Evolutionary conservation across 352 stramenopile genomes (phyloP), one percentile per base, ranked within the genome.

Genomic region (Phytophthora citricola): DNA sequence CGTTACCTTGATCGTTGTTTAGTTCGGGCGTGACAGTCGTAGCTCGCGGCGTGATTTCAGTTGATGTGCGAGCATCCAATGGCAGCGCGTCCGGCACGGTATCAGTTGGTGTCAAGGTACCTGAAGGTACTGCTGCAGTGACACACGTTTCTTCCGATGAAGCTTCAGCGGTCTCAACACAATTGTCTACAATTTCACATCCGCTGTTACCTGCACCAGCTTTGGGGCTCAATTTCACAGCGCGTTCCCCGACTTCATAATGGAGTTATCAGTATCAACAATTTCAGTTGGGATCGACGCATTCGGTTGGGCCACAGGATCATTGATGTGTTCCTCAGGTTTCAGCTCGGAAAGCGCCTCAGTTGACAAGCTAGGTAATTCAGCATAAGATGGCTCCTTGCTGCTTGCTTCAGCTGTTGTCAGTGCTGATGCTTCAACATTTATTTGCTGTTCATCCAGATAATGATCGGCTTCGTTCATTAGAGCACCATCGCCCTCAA

Each of bases 401-500:
- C 34, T 36, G 41, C 12, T 36, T 34, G 20, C 7, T 46, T 10
- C 39, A 20, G 44, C 4, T 7, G 6, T 24, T 10, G 22, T 12
- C 5, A 38, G 11, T 40, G 1, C 22, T 40, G 39, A 6, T 12
- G 44, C 9, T 17, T 61, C 36, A 14, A 8, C 15, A 40, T 10
- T 22, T 22, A 12, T 34, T 39, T 49, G 43, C 12, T 27, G 43
- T n/a, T 72, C 50, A 22, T 63, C 36, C 17, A 12, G 12, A 32
- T 4, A 3, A 55, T 31, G 22, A 22, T 65, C 32, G n/a, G 8
- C 31, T 29, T 53, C 34, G 32, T 11, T 60, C 31, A 63, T 40
- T 26, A 46, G 0, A n/a, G 39, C 58, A 46, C 41, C 12, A 38
- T 69, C 54, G 17, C 24, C 59, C 24, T 59, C 29, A 44, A 57